phyloP scores from a whole-genome alignment of 495 filamentous ascomycete genomes.

The Aspergillus hancockii region DNA sequence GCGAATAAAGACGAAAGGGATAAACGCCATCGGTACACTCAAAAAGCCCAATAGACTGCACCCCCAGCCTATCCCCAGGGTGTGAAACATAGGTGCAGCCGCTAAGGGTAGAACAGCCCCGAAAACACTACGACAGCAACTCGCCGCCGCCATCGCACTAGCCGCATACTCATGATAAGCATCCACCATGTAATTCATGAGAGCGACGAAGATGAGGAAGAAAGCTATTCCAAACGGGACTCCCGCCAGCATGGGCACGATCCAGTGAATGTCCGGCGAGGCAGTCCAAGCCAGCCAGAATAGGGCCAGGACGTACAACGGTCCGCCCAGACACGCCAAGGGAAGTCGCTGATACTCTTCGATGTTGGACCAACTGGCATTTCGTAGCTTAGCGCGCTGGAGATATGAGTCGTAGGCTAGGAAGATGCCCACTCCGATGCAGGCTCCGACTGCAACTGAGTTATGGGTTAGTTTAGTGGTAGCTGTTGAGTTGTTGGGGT shows the following conservation, averaged over 20 bases:
- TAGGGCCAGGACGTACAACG: constrained; percentile 58
- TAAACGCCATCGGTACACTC: constrained; percentile 30
- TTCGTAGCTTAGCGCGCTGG: constrained; percentile 18
- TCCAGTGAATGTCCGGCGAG: constrained; percentile 51
- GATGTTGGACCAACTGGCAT: constrained; percentile 8
- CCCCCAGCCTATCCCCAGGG: constrained; percentile 37
- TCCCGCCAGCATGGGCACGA: constrained; percentile 63
- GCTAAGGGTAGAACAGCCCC: constrained; percentile 52
- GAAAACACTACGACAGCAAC: constrained; percentile 53
- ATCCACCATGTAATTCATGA: constrained; percentile 70
- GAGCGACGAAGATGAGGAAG: constrained; percentile 56
- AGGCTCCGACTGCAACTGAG: constrained; percentile 19
- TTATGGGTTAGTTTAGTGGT: not conserved
- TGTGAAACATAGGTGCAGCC: constrained; percentile 33
- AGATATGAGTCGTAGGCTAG: constrained; percentile 25
- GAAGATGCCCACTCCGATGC: constrained; percentile 22
- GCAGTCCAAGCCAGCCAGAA: constrained; percentile 73
- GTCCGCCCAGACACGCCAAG: constrained; percentile 59
- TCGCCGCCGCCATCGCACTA: constrained; percentile 63
- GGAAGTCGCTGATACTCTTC: constrained; percentile 48
- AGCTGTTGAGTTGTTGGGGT: not conserved
- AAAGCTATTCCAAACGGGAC: constrained; percentile 67
- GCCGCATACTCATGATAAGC: constrained; percentile 71
- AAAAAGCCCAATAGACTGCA: constrained; percentile 39
- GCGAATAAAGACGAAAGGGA: constrained; percentile 31